Evolutionary conservation across 2,329 filamentous ascomycete species (phyloP), one percentile per base, ranked within the genome.

Genomic region (Fusarium cicatricum): DNA sequence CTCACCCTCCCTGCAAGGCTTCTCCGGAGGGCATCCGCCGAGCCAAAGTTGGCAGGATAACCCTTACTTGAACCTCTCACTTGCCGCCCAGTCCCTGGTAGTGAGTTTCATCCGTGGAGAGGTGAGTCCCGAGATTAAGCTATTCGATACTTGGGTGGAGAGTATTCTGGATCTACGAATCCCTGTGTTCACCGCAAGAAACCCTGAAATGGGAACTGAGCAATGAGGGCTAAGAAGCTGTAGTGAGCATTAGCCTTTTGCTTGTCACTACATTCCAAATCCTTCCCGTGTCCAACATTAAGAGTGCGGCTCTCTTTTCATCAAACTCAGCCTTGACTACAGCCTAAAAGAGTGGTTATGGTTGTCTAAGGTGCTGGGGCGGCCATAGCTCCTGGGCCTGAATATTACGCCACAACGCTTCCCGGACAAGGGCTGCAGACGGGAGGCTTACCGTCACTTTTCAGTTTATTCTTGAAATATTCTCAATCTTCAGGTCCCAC

Each of bases 61-160:
- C 48, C 59, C 48, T 55, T 48, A 34, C 47, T 46, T 17, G 39
- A n/a, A 26, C 45, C 36, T 56, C 52, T 40, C 17, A 15, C 29
- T 9, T 46, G 14, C 23, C 16, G 50, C 53, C 40, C 19, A 46
- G 26, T 54, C 21, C 53, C 52, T 54, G 38, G 16, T 48, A 50
- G 36, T 49, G 38, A 63, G 64, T 61, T 64, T 63, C 64, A 63
- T 59, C 43, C 55, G 52, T 59, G 52, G 37, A 48, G 23, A 11
- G 36, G 36, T 14, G 34, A 43, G 37, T 41, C 43, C 43, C 42
- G 36, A 58, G 52, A 64, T 49, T 47, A 39, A 55, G 38, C 37
- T 52, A 50, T 50, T 40, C 32, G 33, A 41, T 26, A 55, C 52
- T 39, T 17, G 19, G 23, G 32, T 23, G 32, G 33, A 16, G 39